These are phyloP conservation scores for Psidium guajava DNA, from an alignment of 345 rosid species.

Conservation along the genomic window DNA sequence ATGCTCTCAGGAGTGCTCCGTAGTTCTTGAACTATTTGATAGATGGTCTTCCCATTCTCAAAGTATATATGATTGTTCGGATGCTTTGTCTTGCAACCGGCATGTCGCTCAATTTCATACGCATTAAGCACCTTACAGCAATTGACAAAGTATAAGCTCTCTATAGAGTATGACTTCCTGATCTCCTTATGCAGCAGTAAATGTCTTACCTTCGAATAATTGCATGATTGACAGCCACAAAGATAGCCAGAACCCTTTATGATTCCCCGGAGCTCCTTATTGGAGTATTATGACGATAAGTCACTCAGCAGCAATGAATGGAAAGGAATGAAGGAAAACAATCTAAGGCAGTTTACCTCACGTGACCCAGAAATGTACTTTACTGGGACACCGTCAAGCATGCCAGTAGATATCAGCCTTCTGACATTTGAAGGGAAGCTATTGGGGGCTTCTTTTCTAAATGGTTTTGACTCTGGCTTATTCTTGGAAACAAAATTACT, in stretches of 20 bases:
- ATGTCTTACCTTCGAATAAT: slow-evolving; percentile 57
- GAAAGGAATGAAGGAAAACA: slow-evolving; percentile 1
- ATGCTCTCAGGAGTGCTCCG: slow-evolving; percentile 64
- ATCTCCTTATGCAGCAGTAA: not conserved
- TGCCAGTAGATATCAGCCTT: slow-evolving; percentile 86
- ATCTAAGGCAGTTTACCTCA: slow-evolving; percentile 40
- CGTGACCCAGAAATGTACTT: slow-evolving; percentile 68
- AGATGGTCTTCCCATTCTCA: slow-evolving; percentile 90
- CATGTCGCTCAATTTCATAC: slow-evolving; percentile 83
- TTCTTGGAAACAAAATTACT: slow-evolving; percentile 36
- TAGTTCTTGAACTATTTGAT: slow-evolving; percentile 89
- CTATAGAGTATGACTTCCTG: not conserved
- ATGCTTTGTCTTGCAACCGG: slow-evolving; percentile 90
- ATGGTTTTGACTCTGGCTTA: slow-evolving; percentile 43
- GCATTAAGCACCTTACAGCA: slow-evolving; percentile 62
- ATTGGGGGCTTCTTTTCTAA: slow-evolving; percentile 70
- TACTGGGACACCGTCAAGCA: slow-evolving; percentile 88
- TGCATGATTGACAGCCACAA: slow-evolving; percentile 78
- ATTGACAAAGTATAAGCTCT: not conserved
- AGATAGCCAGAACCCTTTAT: slow-evolving; percentile 91
- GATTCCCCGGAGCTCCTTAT: slow-evolving; percentile 68
- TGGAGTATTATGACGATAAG: slow-evolving; percentile 12
- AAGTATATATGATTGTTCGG: slow-evolving; percentile 92
- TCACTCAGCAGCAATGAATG: slow-evolving; percentile 3
- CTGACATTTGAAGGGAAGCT: slow-evolving; percentile 93